Evolutionary conservation across 108 stramenopile genomes (phyloP), one percentile per base, ranked within the genome.

Genomic region (Craspedostauros australis): DNA sequence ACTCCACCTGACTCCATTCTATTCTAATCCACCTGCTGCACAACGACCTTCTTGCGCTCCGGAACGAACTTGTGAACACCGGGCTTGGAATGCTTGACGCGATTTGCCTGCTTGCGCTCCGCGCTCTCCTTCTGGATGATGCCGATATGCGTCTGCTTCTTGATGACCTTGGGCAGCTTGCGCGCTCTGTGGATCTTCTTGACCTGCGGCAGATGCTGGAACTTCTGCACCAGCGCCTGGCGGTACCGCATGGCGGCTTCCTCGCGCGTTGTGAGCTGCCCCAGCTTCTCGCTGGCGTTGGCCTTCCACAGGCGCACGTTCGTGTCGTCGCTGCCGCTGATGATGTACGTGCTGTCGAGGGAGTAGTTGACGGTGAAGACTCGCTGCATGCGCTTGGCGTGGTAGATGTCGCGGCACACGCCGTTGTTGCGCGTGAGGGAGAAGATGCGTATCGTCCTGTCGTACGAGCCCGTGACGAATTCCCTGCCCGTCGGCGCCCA

Each of bases 381-480:
- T 6, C 96, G 75, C 70, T 99, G 99, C 99, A 99, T 99, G 25
- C 99, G 90, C 52, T 95, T 96, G 14, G 99, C 84, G 64, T 98
- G 96, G 62, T 98, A 99, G 18, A 93, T 77, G 56, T 98, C 96
- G 24, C 96, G 34, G 0, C 89, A 68, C 8, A 63, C 60, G 1
- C 87, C 84, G 37, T 70, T 82, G 24, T 79, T 60, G 24, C 72
- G 53, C 14, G 64, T 33, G 21, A 62, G 41, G 27, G 54, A 52
- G 57, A 98, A 99, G 30, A 99, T 83, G 5, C 99, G 86, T 21
- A 98, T 61, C 5, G 98, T 98, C 40, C 86, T 75, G 70, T 99
- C 99, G 65, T 98, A 98, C 16, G 77, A 70, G 14, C 91, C 99
- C 5, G 93, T 86, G 5, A 78, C 96, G 54, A 99, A 98, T 69